Conservation (phyloP, 2,329 filamentous ascomycete genomes). For the Colletotrichum sublineola region DNA sequence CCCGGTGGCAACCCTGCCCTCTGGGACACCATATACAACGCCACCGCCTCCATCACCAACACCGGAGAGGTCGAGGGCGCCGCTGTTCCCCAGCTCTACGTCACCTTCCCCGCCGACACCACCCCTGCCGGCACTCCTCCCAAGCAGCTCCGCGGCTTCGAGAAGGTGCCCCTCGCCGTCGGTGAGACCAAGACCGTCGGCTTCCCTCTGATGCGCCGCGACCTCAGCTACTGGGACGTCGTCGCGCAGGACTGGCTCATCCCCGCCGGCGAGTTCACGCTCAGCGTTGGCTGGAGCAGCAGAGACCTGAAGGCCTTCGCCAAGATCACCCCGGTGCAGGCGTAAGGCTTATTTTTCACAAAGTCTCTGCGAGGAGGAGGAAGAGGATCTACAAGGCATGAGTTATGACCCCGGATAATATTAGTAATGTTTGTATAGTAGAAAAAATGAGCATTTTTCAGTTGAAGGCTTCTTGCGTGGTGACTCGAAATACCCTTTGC, state of each 20-base stretch:
- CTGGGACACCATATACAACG: constrained; percentile 64
- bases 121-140: constrained; percentile 60
- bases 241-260: constrained; percentile 58
- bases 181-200: constrained; percentile 56
- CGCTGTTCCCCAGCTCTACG: constrained; percentile 68
- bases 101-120: constrained; percentile 55
- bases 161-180: constrained; percentile 60
- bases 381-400: not conserved
- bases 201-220: constrained; percentile 62
- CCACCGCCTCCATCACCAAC: constrained; percentile 64
- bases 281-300: constrained; percentile 51
- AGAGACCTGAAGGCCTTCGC: constrained; percentile 39
- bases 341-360: constrained; percentile 6
- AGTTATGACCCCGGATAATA: constrained; percentile 36
- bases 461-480: not conserved
- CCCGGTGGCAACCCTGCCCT: constrained; percentile 70
- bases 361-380: not conserved
- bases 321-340: constrained; percentile 36
- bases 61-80: constrained; percentile 62
- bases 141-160: constrained; percentile 64
- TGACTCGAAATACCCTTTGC: not conserved
- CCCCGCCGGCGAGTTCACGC: constrained; percentile 48
- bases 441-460: constrained; percentile 2
- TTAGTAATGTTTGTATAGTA: constrained; percentile 36
- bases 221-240: constrained; percentile 64